A percentile compares a stretch with the other conserved stretches of the same genome.
Conservation (phyloP, 305 asterid species). For the Solanum hybrid region DNA sequence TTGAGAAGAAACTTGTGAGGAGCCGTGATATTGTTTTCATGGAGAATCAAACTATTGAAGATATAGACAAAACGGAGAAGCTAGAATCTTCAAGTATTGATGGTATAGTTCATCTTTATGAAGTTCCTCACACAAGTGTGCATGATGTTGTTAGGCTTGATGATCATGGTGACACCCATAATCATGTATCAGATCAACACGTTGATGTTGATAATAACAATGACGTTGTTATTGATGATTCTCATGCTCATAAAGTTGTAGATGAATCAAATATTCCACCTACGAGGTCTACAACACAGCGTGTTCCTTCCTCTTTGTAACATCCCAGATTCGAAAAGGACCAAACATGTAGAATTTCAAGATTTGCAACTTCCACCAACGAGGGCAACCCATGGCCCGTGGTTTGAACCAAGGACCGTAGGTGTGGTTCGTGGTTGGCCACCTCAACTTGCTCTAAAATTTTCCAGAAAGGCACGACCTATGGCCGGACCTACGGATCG, state of each 20-base stretch:
- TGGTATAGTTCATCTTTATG: not conserved
- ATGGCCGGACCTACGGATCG: no score
- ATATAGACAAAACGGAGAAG: not conserved
- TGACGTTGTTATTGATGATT: not conserved
- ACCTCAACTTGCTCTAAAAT: not conserved
- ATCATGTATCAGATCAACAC: not conserved
- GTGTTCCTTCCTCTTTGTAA: not conserved
- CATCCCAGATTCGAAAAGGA: not conserved
- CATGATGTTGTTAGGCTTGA: not conserved
- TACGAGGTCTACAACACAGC: not conserved
- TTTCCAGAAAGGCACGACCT: not conserved
- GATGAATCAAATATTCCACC: not conserved
- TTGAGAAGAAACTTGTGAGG: not conserved
- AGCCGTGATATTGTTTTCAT: not conserved
- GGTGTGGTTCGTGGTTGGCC: not conserved
- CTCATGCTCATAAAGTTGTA: not conserved
- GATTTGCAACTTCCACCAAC: not conserved
- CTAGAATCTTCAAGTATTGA: not conserved
- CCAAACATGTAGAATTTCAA: not conserved
- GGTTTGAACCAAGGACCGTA: not conserved
- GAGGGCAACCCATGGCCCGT: not conserved
- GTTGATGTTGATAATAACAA: not conserved
- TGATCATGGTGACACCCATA: not conserved
- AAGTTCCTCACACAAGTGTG: not conserved
- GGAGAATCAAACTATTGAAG: not conserved